Evolutionary conservation across 2,329 filamentous ascomycete species (phyloP), one percentile per base, ranked within the genome.

Genomic region (Myriosclerotinia curreyana): DNA sequence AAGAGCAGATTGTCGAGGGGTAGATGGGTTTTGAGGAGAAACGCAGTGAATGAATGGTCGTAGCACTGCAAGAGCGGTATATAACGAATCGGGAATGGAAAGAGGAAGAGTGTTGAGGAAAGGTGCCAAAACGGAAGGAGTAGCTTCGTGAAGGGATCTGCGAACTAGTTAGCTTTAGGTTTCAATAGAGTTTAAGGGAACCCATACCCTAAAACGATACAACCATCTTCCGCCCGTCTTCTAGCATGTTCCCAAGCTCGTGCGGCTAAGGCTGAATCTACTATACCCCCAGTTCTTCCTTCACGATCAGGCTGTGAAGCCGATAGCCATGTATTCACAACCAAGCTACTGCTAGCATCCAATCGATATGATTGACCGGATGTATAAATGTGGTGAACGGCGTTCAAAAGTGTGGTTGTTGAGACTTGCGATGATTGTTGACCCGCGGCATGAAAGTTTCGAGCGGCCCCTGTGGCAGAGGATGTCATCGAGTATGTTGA

Each of bases 211-310:
- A 99, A 78, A 62, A 98, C 82, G 68, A 99, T 90, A 74, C 93
- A 97, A 20, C 92, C 93, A 79, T 99, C 95, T 76, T 99, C 95
- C 50, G 95, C 95, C 79, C 95, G 86, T 67, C 95, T 87, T 70
- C 94, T 86, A 64, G 95, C 94, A 80, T 99, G 95, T 78, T 99
- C 95, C 94, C 95, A 99, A 3, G 93, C 92, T 75, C 91, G 86
- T 60, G 86, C 82, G 20, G 91, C 90, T 59, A 99, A 78, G 28
- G 89, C 85, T 50, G 84, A 78, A 77, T 99, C 95, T 50, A 98
- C 85, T 9, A 90, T 92, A 62, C 90, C 91, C 60, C 90, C 91
- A 54, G 82, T 80, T 64, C 84, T 82, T 46, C 89, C 90, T 72
- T 92, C 85, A 3, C 85, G 82, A 48, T 88, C 86, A 31, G 84